Conservation (phyloP, 1,284 basidiomycete genomes). For the Kwoniella shivajii region DNA sequence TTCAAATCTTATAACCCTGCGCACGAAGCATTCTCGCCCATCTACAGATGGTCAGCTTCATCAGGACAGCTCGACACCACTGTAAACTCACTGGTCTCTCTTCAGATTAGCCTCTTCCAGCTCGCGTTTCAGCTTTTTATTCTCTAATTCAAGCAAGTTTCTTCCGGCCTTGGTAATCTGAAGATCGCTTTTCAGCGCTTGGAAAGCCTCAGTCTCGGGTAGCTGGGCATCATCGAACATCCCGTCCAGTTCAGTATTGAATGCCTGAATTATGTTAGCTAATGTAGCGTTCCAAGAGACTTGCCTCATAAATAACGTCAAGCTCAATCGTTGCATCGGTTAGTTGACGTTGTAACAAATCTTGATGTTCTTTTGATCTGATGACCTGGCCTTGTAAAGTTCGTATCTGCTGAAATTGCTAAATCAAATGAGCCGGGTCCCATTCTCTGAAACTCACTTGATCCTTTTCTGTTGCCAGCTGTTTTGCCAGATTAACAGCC, state of each 20-base stretch:
- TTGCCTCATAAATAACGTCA: conserved; percentile 84
- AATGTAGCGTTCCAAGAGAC: conserved; percentile 27
- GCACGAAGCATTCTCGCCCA: conserved; percentile 67
- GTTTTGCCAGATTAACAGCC: conserved; percentile 13
- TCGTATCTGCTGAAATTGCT: conserved; percentile 66
- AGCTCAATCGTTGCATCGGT: conserved; percentile 78
- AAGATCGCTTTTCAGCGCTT: conserved; percentile 70
- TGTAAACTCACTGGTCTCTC: conserved; percentile 70
- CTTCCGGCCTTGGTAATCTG: conserved; percentile 71
- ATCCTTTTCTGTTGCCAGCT: conserved; percentile 13
- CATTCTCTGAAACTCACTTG: conserved; percentile 16
- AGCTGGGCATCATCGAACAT: conserved; percentile 81
- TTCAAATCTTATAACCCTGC: conserved; percentile 55
- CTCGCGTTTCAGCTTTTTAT: conserved; percentile 71
- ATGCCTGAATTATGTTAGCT: conserved; percentile 62
- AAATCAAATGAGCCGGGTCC: background rate
- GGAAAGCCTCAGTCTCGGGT: conserved; percentile 75
- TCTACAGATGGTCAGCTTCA: conserved; percentile 50
- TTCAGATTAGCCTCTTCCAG: conserved; percentile 72
- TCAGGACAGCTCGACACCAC: conserved; percentile 20
- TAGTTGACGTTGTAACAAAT: conserved; percentile 72
- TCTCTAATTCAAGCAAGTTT: conserved; percentile 72
- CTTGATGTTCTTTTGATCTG: conserved; percentile 69
- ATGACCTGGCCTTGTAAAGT: conserved; percentile 66
- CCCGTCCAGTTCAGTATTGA: conserved; percentile 85